Base-by-base conservation (phyloP, 495 filamentous ascomycete species). In the Penicillium lagena region DNA sequence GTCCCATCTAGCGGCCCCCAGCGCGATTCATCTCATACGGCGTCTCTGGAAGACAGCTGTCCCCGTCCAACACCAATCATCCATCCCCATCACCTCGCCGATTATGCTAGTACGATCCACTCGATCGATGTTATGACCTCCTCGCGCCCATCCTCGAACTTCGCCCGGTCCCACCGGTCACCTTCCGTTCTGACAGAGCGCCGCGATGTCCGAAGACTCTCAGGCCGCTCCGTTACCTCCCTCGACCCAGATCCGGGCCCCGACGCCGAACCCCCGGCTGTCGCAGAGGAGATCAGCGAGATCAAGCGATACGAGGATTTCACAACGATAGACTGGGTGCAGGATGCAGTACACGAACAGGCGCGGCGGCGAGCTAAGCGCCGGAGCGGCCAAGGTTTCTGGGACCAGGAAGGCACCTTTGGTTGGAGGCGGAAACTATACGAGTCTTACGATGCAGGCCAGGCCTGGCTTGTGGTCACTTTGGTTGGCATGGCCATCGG, bases 241-340 rank as follows among this genome's bases (percentile, higher is more conserved):
- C 75, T 71, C 39, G 75, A 83, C 32, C 67, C 71, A 64, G 71
- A 46, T 62, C 63, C 38, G 54, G 58, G 46, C 54, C 62, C 42
- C 60, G 71, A 54, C 58, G 41, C 52, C 35, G 63, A 63, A 27
- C 48, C 80, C 44, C 71, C 81, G 45, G 80, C 85, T 41, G 86
- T 95, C 53, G 82, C 87, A 37, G 91, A 98, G 60, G 93, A 98
- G 70, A 95, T 98, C 55, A 91, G 84, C 36, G 86, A 96, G 71
- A 96, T 98, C 60, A 95, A 96, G 66, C 80, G 94, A 67, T 98
- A 98, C 70, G 93, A 97, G 62, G 82, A 88, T 59, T 98, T 98
- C 60, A 96, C 91, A 5, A 98, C 93, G 0, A 98, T 98, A 78
- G 90, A 98, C 63, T 98, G 93, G 93, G 90, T 98, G 1, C 90